Conservation (phyloP, 257 asterid genomes). For the Gentiana straminea region DNA sequence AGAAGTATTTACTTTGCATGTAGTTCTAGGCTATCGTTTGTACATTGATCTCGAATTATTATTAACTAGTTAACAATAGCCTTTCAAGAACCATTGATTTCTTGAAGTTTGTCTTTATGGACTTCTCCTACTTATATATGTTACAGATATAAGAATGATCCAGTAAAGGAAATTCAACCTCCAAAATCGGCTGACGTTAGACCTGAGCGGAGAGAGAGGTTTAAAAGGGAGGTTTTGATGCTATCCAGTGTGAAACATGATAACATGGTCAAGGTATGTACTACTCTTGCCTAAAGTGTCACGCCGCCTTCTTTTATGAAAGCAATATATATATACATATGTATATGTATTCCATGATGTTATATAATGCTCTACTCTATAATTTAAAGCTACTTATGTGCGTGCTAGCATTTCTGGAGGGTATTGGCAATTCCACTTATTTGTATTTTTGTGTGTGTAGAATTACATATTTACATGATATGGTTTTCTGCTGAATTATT, state of each 20-base stretch:
- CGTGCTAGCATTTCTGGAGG: too few relatives aligned
- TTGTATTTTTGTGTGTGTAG: too few relatives aligned
- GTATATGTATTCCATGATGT: neutral
- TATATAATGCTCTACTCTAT: too few relatives aligned
- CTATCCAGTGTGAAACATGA: constrained; percentile 51
- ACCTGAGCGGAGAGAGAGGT: constrained; percentile 31
- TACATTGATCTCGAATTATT: too few relatives aligned
- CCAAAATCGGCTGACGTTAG: constrained; percentile 27
- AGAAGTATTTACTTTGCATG: too few relatives aligned
- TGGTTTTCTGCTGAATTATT: constrained; percentile 8
- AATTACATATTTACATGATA: neutral
- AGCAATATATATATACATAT: neutral
- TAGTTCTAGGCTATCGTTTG: too few relatives aligned
- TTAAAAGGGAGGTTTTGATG: constrained; percentile 41
- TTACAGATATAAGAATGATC: constrained; percentile 35
- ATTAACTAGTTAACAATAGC: too few relatives aligned
- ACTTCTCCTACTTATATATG: neutral
- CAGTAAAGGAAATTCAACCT: constrained; percentile 44
- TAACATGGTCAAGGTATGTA: constrained; percentile 45
- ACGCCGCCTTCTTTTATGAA: neutral
- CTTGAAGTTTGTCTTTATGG: too few relatives aligned
- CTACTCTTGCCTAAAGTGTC: too few relatives aligned
- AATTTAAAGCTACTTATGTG: too few relatives aligned
- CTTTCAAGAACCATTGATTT: too few relatives aligned
- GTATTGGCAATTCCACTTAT: too few relatives aligned